Evolutionary conservation across 257 asterid species (phyloP).

Genomic region (Solanum etuberosum): DNA sequence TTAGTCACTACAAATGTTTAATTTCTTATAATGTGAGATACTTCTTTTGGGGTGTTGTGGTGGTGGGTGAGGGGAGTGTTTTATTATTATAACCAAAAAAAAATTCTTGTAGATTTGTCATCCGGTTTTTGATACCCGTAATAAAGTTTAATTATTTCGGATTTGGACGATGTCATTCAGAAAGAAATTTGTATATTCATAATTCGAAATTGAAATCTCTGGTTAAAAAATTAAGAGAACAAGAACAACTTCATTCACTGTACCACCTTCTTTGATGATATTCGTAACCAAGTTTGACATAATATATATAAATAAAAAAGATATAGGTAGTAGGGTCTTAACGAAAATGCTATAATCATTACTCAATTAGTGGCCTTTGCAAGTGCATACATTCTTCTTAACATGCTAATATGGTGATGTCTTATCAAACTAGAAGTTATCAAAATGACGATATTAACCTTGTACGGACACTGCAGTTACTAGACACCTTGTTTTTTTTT

Average conservation of each 20-base stretch:
- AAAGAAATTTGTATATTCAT: no score
- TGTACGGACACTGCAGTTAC: neutral
- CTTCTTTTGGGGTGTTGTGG: neutral
- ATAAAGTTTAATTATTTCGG: no score
- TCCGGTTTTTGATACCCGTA: no score
- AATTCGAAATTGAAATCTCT: fast-evolving
- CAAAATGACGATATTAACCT: neutral
- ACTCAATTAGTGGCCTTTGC: neutral
- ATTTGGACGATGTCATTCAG: no score
- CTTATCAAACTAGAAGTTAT: neutral
- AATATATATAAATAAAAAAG: neutral
- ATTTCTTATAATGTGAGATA: neutral
- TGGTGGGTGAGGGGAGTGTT: neutral
- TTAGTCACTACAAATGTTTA: neutral
- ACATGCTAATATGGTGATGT: neutral
- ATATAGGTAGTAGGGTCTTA: neutral
- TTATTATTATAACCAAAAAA: neutral
- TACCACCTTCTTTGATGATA: no score
- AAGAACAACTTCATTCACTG: no score
- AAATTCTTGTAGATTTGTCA: neutral
- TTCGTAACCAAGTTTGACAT: neutral
- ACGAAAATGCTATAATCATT: neutral
- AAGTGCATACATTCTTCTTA: neutral
- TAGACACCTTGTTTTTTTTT: neutral
- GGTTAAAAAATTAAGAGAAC: no score